Evolutionary conservation across 768 basidiomycete species (phyloP).

Genomic region (Daedalea quercina): DNA sequence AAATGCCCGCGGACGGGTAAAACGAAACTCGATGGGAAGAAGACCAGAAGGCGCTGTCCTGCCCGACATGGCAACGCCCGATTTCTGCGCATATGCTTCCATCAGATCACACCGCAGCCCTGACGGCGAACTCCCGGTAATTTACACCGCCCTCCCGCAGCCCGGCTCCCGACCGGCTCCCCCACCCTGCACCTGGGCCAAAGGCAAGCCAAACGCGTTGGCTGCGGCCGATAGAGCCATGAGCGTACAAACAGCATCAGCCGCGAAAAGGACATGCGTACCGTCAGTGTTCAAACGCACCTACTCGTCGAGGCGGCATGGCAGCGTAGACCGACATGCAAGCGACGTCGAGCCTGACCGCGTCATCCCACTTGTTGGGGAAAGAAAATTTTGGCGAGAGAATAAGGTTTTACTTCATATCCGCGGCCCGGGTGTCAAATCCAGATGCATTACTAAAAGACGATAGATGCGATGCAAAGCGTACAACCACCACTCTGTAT

Average conservation of each 20-base stretch:
- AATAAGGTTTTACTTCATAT: constrained; percentile 1
- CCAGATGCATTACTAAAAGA: constrained; percentile 10
- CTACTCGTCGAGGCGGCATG: no score
- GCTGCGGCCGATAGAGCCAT: no score
- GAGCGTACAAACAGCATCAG: no score
- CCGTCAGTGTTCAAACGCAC: no score
- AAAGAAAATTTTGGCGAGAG: not conserved
- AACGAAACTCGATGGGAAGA: not conserved
- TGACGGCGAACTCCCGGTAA: not conserved
- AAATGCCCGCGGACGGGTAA: constrained; percentile 1
- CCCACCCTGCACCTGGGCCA: not conserved
- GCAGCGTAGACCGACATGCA: no score
- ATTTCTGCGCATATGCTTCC: constrained; percentile 8
- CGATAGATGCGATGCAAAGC: constrained; percentile 24
- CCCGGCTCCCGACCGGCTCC: not conserved
- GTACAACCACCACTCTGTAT: constrained; percentile 20
- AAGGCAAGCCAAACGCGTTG: no score
- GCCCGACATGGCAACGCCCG: constrained; percentile 5
- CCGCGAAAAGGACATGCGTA: no score
- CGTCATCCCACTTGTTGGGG: not conserved
- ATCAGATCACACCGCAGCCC: constrained; percentile 8
- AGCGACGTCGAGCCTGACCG: not conserved
- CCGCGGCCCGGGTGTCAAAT: constrained; percentile 5
- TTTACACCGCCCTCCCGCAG: not conserved
- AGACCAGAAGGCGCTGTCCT: not conserved